Evolutionary conservation across 805 yeast species (phyloP).

Genomic region (Candida coquimbonensis): DNA sequence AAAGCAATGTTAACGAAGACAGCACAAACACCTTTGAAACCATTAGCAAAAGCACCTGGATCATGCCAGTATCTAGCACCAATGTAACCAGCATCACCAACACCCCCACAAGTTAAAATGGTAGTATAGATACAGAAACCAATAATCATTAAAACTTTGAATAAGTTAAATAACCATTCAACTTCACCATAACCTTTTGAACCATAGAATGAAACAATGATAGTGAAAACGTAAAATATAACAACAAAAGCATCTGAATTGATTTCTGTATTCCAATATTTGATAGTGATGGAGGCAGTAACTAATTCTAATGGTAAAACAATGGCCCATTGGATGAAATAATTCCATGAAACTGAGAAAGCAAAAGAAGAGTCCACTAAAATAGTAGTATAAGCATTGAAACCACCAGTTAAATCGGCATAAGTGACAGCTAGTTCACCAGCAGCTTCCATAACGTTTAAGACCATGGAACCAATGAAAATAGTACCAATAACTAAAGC

Average conservation of each 20-base stretch:
- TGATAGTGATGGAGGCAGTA: constrained; percentile 55
- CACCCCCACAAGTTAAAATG: constrained; percentile 36
- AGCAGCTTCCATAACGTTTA: constrained; percentile 52
- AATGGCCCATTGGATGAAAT: constrained; percentile 56
- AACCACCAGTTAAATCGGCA: constrained; percentile 53
- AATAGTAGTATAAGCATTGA: constrained; percentile 48
- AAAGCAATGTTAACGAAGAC: constrained; percentile 52
- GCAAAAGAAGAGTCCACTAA: constrained; percentile 52
- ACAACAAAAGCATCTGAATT: constrained; percentile 53
- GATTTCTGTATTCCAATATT: constrained; percentile 48
- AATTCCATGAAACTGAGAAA: constrained; percentile 57
- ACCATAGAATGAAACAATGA: constrained; percentile 43
- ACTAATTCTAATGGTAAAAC: constrained; percentile 60
- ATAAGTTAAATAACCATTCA: constrained; percentile 56
- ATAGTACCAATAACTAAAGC: constrained; percentile 48
- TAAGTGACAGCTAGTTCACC: constrained; percentile 64
- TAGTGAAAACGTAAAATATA: constrained; percentile 41
- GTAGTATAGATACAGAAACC: constrained; percentile 52
- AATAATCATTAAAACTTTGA: constrained; percentile 56
- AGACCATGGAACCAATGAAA: constrained; percentile 50
- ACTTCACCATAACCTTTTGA: constrained; percentile 57
- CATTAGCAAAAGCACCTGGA: constrained; percentile 49
- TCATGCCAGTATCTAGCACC: constrained; percentile 45
- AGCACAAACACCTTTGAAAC: constrained; percentile 48
- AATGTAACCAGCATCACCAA: constrained; percentile 37